These are phyloP conservation scores for Sophora flavescens DNA, from an alignment of 306 rosid species.

Conservation along the genomic window DNA sequence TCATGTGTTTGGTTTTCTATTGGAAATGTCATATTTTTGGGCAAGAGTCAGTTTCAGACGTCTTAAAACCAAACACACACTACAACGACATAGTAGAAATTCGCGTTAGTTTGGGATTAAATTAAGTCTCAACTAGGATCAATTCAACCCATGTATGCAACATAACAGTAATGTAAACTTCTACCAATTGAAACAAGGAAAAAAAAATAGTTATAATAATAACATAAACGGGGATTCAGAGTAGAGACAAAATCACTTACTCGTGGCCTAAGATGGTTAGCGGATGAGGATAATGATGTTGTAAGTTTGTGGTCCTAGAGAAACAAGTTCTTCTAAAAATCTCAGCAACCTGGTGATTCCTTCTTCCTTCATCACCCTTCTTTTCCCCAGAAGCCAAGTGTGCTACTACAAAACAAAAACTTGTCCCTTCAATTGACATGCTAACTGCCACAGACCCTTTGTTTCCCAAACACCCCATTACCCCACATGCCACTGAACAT, in stretches of 20 bases:
- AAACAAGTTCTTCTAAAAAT: conserved; percentile 81
- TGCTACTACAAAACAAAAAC: conserved; percentile 87
- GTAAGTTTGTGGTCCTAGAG: conserved; percentile 51
- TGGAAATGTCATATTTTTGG: too few relatives aligned
- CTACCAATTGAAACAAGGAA: background rate
- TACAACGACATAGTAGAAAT: too few relatives aligned
- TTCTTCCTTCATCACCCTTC: conserved; percentile 79
- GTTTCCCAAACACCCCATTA: conserved; percentile 96
- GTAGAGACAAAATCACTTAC: conserved; percentile 62
- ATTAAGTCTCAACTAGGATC: too few relatives aligned
- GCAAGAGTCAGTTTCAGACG: too few relatives aligned
- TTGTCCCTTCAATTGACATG: conserved; percentile 91
- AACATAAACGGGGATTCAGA: background rate
- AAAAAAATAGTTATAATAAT: background rate
- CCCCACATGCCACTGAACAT: conserved; percentile 90
- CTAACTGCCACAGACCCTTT: conserved; percentile 92
- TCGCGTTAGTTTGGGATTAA: too few relatives aligned
- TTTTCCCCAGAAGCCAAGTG: conserved; percentile 94
- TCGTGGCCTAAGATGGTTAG: conserved; percentile 87
- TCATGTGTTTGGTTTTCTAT: too few relatives aligned
- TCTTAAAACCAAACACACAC: too few relatives aligned
- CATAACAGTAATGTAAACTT: too few relatives aligned
- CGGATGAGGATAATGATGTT: conserved; percentile 59
- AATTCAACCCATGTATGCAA: too few relatives aligned
- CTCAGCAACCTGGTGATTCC: conserved; percentile 82